Evolutionary conservation across 2,329 filamentous ascomycete species (phyloP).

Genomic region (Penicillium sp.): DNA sequence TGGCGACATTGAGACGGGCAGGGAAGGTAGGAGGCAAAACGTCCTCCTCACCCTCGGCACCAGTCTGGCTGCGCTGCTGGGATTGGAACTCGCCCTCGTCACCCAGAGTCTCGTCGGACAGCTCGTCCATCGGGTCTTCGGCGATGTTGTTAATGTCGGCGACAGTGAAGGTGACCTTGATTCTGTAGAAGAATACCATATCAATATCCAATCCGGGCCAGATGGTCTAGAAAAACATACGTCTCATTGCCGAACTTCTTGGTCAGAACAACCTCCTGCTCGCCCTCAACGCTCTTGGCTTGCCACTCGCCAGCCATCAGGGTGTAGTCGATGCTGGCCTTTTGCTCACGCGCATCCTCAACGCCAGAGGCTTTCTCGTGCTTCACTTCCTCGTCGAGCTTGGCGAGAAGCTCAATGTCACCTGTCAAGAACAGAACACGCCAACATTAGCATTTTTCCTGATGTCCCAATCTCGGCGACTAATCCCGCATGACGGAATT

Average conservation of each 20-base stretch:
- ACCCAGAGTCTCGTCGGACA: slow-evolving; percentile 56
- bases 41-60: slow-evolving; percentile 48
- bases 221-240: slow-evolving; percentile 54
- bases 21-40: slow-evolving; percentile 64
- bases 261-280: slow-evolving; percentile 82
- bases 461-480: not conserved
- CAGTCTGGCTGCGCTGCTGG: slow-evolving; percentile 52
- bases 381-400: slow-evolving; percentile 78
- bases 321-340: slow-evolving; percentile 90
- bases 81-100: slow-evolving; percentile 56
- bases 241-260: slow-evolving; percentile 84
- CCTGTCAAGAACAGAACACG: slow-evolving; percentile 37
- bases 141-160: slow-evolving; percentile 72
- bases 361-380: slow-evolving; percentile 79
- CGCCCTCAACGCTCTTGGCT: slow-evolving; percentile 72
- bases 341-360: slow-evolving; percentile 68
- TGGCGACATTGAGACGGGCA: slow-evolving; percentile 76
- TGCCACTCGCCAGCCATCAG: slow-evolving; percentile 80
- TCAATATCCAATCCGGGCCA: not conserved
- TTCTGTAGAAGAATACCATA: slow-evolving; percentile 46
- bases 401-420: slow-evolving; percentile 77
- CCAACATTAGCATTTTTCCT: slow-evolving; percentile 6
- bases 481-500: not conserved
- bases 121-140: slow-evolving; percentile 51
- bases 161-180: slow-evolving; percentile 80